Evolutionary conservation across 768 basidiomycete genomes (phyloP).

Genomic region (Leccinum barrowsii): DNA sequence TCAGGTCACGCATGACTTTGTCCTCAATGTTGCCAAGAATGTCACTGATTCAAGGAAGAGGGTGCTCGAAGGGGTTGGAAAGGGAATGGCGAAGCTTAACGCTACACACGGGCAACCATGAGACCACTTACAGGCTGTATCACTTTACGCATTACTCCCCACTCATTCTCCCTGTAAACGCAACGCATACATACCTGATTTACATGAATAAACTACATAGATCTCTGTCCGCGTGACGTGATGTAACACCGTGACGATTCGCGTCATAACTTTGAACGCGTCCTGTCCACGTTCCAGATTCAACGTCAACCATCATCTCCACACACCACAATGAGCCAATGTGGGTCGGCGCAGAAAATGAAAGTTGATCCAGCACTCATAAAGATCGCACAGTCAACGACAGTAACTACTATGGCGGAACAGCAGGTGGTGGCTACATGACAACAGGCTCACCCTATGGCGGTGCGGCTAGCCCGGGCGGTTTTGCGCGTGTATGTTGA

Average conservation of each 20-base stretch:
- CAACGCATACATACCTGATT: conserved; percentile 2
- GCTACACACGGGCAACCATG: conserved; percentile 35
- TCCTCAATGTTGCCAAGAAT: conserved; percentile 58
- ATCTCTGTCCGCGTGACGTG: conserved; percentile 5
- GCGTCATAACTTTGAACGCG: conserved; percentile 23
- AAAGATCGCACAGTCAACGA: conserved; percentile 17
- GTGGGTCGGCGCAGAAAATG: conserved; percentile 22
- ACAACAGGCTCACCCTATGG: conserved; percentile 59
- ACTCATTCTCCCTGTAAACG: conserved; percentile 25
- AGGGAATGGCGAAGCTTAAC: conserved; percentile 58
- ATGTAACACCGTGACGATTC: conserved; percentile 22
- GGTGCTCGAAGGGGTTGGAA: conserved; percentile 66
- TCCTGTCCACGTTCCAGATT: conserved; percentile 11
- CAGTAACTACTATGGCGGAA: conserved; percentile 42
- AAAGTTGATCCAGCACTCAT: conserved; percentile 4
- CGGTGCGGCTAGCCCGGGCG: conserved; percentile 56
- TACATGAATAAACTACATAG: background rate
- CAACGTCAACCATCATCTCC: conserved; percentile 4
- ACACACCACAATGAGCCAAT: conserved; percentile 40
- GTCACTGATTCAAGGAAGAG: conserved; percentile 68
- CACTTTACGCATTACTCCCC: conserved; percentile 14
- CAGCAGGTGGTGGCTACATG: conserved; percentile 55
- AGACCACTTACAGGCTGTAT: background rate
- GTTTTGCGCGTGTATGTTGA: conserved; percentile 39
- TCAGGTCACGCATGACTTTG: conserved; percentile 65